These are phyloP conservation scores for Fusarium chuoi DNA, from an alignment of 2,329 filamentous ascomycete genomes.

Conservation along the genomic window DNA sequence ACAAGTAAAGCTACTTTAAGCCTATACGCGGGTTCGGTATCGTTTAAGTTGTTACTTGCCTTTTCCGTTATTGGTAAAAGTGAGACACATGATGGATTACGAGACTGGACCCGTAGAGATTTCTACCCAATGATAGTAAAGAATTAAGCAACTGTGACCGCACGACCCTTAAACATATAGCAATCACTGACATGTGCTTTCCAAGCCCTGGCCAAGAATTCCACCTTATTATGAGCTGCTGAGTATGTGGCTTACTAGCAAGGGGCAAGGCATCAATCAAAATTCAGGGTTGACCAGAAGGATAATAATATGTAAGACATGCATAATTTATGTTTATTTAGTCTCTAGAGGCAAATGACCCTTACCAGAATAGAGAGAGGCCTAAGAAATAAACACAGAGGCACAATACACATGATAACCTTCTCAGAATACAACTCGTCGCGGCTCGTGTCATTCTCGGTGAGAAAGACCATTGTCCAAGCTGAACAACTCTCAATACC, in stretches of 20 bases:
- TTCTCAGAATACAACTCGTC: background rate
- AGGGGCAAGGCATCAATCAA: background rate
- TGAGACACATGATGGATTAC: background rate
- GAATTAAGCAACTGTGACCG: fast-evolving
- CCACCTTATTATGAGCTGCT: too few relatives aligned
- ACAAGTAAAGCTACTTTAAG: background rate
- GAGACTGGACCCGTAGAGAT: background rate
- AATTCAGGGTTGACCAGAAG: background rate
- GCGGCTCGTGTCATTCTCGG: background rate
- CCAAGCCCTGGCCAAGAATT: background rate
- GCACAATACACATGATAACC: background rate
- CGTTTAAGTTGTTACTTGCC: background rate
- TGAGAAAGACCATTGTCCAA: background rate
- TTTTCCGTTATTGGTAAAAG: background rate
- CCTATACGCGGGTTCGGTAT: background rate
- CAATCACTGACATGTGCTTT: background rate
- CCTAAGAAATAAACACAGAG: background rate
- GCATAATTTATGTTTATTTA: too few relatives aligned
- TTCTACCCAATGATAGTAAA: background rate
- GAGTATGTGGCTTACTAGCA: too few relatives aligned
- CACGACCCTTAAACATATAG: background rate
- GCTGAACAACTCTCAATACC: background rate
- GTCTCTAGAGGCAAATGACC: background rate
- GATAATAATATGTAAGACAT: background rate
- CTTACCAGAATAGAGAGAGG: background rate